Base-by-base conservation (phyloP, 2,329 filamentous ascomycete species). In the Tolypocladium tundrense region DNA sequence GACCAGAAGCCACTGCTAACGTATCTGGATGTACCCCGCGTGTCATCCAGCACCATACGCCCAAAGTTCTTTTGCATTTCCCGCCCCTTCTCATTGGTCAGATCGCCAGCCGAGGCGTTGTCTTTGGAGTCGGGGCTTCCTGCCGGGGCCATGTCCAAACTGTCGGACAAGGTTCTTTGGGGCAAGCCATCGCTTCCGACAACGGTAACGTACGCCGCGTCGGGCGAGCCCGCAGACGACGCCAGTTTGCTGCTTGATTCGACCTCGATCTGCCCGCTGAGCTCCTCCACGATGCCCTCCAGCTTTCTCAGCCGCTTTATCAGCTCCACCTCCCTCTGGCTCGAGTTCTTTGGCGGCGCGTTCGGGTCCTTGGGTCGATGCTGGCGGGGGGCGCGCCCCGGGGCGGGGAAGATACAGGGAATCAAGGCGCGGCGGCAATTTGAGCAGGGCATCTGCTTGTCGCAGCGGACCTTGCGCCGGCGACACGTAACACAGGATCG, bases 1-100 rank as follows among this genome's bases (percentile, higher is more conserved):
- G 87, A 83, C 87, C 87, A 91, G 66, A 91, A 90, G 8, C 83
- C 86, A 68, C 84, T 89, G 73, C 87, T 90, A 63, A 92, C 83
- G 68, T 91, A 92, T 67, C 87, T 77, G 57, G 83, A 85, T 54
- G 83, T 87, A 59, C 82, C 83, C 43, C 85, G 86, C 57, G 79
- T 78, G 59, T 91, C 86, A 61, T 87, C 86, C 41, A 91, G 73
- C 0, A 91, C 86, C 56, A 92, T 71, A 39, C 87, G 77, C 3
- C 88, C 87, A 69, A 88, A 87, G 57, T 83, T 77, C 51, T 80
- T 65, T 42, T 70, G 66, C 27, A 70, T 55, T 21, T 71, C 65
- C 53, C 64, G 66, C 50, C 60, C 68, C 42, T 61, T 65, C n/a
- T 72, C 70, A 13, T 56, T 57, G 2, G 74, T 68, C 24, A 75